Conservation (phyloP, 495 filamentous ascomycete genomes). For the Lophium mytilinum region DNA sequence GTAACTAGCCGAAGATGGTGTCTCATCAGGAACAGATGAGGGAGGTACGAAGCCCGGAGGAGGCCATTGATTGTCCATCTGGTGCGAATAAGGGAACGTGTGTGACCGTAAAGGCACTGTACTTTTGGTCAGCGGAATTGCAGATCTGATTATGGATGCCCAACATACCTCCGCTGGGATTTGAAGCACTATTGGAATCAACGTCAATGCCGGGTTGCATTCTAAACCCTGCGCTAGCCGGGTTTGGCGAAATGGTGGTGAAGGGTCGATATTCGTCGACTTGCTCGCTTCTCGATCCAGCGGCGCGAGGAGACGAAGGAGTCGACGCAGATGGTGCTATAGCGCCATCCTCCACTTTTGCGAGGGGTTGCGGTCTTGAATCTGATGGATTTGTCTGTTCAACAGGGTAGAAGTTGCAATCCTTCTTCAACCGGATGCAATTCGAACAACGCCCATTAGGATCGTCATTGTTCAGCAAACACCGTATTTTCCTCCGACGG, state of each 20-base stretch:
- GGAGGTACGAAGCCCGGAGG: constrained; percentile 13
- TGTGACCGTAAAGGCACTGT: constrained; percentile 17
- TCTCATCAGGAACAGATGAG: constrained; percentile 13
- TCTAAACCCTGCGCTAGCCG: constrained; percentile 8
- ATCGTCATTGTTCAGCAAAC: constrained; percentile 72
- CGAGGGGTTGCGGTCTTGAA: constrained; percentile 14
- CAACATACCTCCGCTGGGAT: constrained; percentile 13
- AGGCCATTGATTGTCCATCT: constrained; percentile 21
- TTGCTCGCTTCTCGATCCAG: constrained; percentile 10
- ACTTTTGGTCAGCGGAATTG: background rate
- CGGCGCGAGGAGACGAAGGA: constrained; percentile 22
- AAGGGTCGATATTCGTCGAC: constrained; percentile 21
- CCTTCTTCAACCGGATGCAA: constrained; percentile 93
- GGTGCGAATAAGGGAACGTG: constrained; percentile 11
- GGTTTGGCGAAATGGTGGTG: background rate
- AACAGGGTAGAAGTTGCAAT: constrained; percentile 89
- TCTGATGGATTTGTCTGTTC: constrained; percentile 63
- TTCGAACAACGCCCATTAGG: constrained; percentile 80
- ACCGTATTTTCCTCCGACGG: constrained; percentile 90
- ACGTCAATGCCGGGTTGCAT: constrained; percentile 7
- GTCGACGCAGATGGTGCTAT: constrained; percentile 23
- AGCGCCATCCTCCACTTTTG: constrained; percentile 8
- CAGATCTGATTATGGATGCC: background rate
- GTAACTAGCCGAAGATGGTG: constrained; percentile 16
- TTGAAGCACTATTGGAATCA: constrained; percentile 6